Conservation (phyloP, 768 basidiomycete species). For the Russula foetens region DNA sequence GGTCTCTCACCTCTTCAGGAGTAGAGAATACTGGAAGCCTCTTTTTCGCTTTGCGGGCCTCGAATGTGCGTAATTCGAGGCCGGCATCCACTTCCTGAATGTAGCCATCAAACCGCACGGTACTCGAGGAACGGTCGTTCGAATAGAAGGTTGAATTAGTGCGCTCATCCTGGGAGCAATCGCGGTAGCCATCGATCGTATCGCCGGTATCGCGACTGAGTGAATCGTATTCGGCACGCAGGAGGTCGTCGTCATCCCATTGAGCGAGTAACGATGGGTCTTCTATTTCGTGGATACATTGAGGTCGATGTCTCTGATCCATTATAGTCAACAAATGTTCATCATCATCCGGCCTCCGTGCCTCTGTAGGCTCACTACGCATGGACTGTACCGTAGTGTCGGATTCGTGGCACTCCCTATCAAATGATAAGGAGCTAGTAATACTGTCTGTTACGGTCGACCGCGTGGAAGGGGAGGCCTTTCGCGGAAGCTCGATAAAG, state of each 20-base stretch:
- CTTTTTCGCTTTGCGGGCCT: conserved; percentile 8
- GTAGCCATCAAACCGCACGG: conserved; percentile 44
- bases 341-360: conserved; percentile 4
- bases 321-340: conserved; percentile 5
- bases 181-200: conserved; percentile 17
- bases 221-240: conserved; percentile 7
- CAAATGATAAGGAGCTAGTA: conserved; percentile 28
- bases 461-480: conserved; percentile 24
- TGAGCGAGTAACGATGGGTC: conserved; percentile 27
- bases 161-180: conserved; percentile 18
- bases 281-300: conserved; percentile 51
- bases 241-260: conserved; percentile 10
- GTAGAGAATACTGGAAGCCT: background rate
- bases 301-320: conserved; percentile 2
- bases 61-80: conserved; percentile 43
- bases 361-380: conserved; percentile 21
- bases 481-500: background rate
- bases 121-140: conserved; percentile 19
- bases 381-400: conserved; percentile 24
- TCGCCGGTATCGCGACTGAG: conserved; percentile 1
- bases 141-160: background rate
- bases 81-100: conserved; percentile 48
- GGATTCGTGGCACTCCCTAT: conserved; percentile 29
- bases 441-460: conserved; percentile 31
- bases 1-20: conserved; percentile 5